phyloP scores from a whole-genome alignment of 768 basidiomycete species.

The Russula griseocarnosa region DNA sequence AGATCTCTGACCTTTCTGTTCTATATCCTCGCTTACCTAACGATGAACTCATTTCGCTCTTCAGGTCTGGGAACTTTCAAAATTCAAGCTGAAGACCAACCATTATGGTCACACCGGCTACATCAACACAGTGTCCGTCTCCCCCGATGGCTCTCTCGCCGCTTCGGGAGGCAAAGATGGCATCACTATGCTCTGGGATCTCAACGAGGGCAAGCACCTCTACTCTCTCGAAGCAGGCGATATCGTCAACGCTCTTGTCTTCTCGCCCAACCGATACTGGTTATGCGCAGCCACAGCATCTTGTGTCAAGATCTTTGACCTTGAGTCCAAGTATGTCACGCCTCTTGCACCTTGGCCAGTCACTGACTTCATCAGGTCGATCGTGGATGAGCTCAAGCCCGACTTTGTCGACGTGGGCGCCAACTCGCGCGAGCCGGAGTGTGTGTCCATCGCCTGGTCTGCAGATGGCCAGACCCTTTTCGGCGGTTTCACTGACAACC shows the following conservation, averaged over 20 bases:
- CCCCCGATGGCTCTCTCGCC: slow-evolving; percentile 97
- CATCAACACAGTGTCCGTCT: slow-evolving; percentile 98
- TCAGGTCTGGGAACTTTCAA: slow-evolving; percentile 99
- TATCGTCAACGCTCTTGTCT: slow-evolving; percentile 97
- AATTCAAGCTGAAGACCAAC: slow-evolving; percentile 99
- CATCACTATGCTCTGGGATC: slow-evolving; percentile 99
- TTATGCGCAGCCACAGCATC: slow-evolving; percentile 96
- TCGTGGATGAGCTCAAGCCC: slow-evolving; percentile 98
- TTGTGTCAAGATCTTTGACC: slow-evolving; percentile 98
- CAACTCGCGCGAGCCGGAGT: slow-evolving; percentile 78
- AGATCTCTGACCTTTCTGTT: slow-evolving; percentile 54
- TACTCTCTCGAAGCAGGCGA: slow-evolving; percentile 99
- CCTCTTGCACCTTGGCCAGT: slow-evolving; percentile 12
- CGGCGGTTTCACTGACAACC: slow-evolving; percentile 94
- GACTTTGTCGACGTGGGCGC: slow-evolving; percentile 76
- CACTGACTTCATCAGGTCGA: slow-evolving; percentile 54
- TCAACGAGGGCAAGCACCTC: slow-evolving; percentile 99
- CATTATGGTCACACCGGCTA: slow-evolving; percentile 99
- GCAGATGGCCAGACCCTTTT: slow-evolving; percentile 97
- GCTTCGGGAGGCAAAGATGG: slow-evolving; percentile 99
- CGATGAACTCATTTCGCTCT: slow-evolving; percentile 10
- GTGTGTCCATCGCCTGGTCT: slow-evolving; percentile 97
- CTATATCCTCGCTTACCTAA: neutral
- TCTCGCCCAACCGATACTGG: slow-evolving; percentile 99
- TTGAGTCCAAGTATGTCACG: slow-evolving; percentile 90